Evolutionary conservation across 192 early-diverging fungal species (phyloP).

Genomic region (Fimicolochytrium jonesii): DNA sequence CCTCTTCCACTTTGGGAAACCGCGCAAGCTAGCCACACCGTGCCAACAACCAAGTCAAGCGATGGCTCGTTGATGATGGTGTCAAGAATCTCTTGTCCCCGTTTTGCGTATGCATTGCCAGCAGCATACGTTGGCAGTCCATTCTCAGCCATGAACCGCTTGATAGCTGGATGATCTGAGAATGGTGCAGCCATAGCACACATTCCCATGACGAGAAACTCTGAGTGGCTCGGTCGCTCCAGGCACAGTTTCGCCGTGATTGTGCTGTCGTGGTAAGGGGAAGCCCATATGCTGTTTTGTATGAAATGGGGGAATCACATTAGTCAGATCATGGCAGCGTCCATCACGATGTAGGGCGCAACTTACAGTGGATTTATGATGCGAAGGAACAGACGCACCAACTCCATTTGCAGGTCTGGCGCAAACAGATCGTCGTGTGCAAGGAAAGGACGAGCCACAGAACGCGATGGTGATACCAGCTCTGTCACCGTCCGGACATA

Average conservation of each 20-base stretch:
- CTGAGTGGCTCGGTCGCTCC: conserved; percentile 14
- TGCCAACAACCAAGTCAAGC: conserved; percentile 13
- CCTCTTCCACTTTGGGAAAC: conserved; percentile 12
- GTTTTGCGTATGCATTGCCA: conserved; percentile 1
- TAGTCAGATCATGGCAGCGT: too few relatives aligned
- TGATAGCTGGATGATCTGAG: not conserved
- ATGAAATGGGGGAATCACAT: too few relatives aligned
- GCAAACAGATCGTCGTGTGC: conserved; percentile 11
- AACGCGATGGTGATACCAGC: too few relatives aligned
- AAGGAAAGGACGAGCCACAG: too few relatives aligned
- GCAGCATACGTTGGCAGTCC: conserved; percentile 3
- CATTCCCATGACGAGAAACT: conserved; percentile 11
- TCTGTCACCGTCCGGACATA: too few relatives aligned
- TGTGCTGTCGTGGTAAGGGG: conserved; percentile 11
- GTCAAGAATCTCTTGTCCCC: not conserved
- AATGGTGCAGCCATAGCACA: conserved; percentile 10
- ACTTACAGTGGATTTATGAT: conserved; percentile 11
- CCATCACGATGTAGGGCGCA: too few relatives aligned
- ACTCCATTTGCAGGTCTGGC: conserved; percentile 10
- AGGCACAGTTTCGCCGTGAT: not conserved
- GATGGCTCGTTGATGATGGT: conserved; percentile 4
- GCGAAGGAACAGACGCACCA: conserved; percentile 2
- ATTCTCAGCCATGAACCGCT: not conserved
- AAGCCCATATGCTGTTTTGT: not conserved
- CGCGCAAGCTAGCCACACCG: conserved; percentile 4